A percentile compares a stretch with the other conserved stretches of the same genome.
Conservation (phyloP, 768 basidiomycete genomes). For the Xerocomellus chrysenteron region DNA sequence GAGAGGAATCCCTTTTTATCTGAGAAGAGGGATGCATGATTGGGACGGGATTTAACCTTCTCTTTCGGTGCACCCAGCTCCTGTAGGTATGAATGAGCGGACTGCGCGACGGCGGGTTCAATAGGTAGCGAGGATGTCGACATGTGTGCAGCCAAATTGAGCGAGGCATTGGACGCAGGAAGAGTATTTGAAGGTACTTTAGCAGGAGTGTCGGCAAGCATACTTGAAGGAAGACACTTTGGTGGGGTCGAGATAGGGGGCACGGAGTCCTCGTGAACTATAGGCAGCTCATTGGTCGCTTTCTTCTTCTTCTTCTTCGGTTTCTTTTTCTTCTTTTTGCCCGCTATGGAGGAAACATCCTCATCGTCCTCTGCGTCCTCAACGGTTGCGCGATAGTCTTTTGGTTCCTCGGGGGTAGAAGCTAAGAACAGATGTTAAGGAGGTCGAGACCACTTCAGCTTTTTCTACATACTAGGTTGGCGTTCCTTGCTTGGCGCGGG, state of each 20-base stretch:
- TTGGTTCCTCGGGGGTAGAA: conserved; percentile 28
- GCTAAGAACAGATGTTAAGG: conserved; percentile 8
- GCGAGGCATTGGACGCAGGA: conserved; percentile 16
- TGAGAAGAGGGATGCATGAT: conserved; percentile 52
- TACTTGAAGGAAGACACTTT: conserved; percentile 15
- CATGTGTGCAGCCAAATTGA: conserved; percentile 24
- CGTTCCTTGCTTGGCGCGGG: conserved; percentile 14
- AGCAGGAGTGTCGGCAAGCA: conserved; percentile 27
- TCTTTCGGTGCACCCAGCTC: conserved; percentile 49
- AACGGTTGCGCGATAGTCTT: conserved; percentile 46
- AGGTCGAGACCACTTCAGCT: background rate
- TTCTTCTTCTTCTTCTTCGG: conserved; percentile 77
- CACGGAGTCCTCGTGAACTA: conserved; percentile 22
- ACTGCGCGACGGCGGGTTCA: conserved; percentile 58
- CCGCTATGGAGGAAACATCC: conserved; percentile 29
- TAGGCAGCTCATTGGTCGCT: conserved; percentile 11
- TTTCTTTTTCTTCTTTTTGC: conserved; percentile 59
- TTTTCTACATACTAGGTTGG: conserved; percentile 11
- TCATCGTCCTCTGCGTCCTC: conserved; percentile 78
- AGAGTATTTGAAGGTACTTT: conserved; percentile 8
- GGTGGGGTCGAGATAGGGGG: conserved; percentile 18
- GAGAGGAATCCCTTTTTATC: conserved; percentile 49
- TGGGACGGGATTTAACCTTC: conserved; percentile 71
- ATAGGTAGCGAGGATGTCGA: conserved; percentile 45
- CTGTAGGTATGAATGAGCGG: conserved; percentile 68